Percentiles rank a stretch among this genome's conserved stretches.
Evolutionary conservation across 2,329 filamentous ascomycete species (phyloP).

Genomic region (Aureobasidium namibiae): DNA sequence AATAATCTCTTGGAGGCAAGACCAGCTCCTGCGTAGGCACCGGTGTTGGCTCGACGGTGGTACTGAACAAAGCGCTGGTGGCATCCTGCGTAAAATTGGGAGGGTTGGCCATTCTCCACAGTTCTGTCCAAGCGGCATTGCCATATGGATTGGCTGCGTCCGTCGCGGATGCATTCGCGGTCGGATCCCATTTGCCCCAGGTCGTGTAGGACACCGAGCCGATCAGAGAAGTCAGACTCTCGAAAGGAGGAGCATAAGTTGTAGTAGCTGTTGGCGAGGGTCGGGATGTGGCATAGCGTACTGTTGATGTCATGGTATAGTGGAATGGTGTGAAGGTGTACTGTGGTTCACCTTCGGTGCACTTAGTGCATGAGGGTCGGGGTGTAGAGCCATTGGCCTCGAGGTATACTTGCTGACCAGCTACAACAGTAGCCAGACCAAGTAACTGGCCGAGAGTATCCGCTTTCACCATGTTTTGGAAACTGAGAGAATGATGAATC

Average conservation of each 20-base stretch:
- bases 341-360: constrained; percentile 22
- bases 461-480: background rate
- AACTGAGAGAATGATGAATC: background rate
- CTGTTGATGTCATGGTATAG: constrained; percentile 33
- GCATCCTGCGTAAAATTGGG: constrained; percentile 31
- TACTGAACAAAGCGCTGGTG: constrained; percentile 23
- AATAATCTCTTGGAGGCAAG: constrained; percentile 46
- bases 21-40: constrained; percentile 48
- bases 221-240: constrained; percentile 28
- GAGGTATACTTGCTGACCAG: constrained; percentile 29
- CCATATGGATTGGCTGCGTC: constrained; percentile 18
- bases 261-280: constrained; percentile 26
- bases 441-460: background rate
- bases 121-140: background rate
- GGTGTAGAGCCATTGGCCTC: constrained; percentile 23
- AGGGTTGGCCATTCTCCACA: constrained; percentile 30
- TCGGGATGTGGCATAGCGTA: constrained; percentile 30
- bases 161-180: constrained; percentile 26
- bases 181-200: constrained; percentile 36
- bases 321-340: constrained; percentile 25
- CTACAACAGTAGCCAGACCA: background rate
- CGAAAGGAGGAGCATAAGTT: constrained; percentile 30
- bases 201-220: constrained; percentile 31
- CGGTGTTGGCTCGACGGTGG: constrained; percentile 48
- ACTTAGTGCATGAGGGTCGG: constrained; percentile 22